Conservation (phyloP, 371 early-diverging fungal genomes). For the Catenaria anguillulae region DNA sequence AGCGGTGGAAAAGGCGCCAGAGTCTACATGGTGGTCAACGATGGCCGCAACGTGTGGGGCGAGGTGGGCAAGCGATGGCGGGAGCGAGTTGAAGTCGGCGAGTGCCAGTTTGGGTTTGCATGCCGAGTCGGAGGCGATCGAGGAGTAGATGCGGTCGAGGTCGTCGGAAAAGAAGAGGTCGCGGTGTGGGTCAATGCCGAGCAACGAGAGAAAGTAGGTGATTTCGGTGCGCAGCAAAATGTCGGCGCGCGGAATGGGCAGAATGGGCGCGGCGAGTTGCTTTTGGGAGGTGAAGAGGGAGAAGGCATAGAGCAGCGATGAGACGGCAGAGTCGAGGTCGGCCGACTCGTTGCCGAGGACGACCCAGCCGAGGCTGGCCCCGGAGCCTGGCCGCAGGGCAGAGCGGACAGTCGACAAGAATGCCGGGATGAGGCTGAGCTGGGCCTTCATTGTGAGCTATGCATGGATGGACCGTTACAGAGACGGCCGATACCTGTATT, state of each 20-base stretch:
- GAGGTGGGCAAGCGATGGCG: conserved; percentile 1
- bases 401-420: too few relatives aligned
- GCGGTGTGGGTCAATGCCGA: neutral
- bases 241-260: conserved; percentile 42
- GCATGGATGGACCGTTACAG: too few relatives aligned
- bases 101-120: conserved; percentile 6
- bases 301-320: conserved; percentile 28
- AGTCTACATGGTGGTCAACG: conserved; percentile 62
- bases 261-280: conserved; percentile 29
- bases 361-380: conserved; percentile 18
- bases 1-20: conserved; percentile 25
- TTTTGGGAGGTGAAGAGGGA: conserved; percentile 20
- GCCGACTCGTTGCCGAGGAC: conserved; percentile 58
- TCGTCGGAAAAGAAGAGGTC: neutral
- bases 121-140: conserved; percentile 29
- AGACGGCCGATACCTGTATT: too few relatives aligned
- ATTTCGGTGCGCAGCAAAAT: conserved; percentile 50
- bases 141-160: neutral
- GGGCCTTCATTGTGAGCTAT: too few relatives aligned
- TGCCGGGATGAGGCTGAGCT: too few relatives aligned
- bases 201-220: conserved; percentile 6
- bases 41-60: conserved; percentile 26
- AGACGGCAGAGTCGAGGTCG: conserved; percentile 53
- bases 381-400: too few relatives aligned
- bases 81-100: conserved; percentile 1